Percentiles rank a stretch among this genome's conserved stretches.
Evolutionary conservation across 169 alveolate genomes (phyloP).

Genomic region (Plasmodium ovale): DNA sequence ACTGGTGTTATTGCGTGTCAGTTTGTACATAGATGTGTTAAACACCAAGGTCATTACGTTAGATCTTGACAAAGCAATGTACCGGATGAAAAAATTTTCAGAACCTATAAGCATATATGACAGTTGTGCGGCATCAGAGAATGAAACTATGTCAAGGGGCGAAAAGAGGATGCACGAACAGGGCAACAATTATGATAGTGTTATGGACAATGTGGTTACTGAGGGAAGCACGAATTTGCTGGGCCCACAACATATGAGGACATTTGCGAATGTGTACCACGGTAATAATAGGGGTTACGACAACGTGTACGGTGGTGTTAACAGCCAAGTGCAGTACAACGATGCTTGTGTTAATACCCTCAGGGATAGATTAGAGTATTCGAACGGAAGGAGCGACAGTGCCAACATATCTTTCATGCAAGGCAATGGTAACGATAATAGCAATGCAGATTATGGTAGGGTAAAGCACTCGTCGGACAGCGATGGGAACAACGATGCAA

Average conservation of each 20-base stretch:
- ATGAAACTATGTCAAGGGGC: not conserved
- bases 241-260: not conserved
- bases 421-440: not conserved
- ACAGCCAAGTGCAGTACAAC: not conserved
- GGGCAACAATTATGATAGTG: not conserved
- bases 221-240: not conserved
- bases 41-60: slow-evolving; percentile 41
- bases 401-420: not conserved
- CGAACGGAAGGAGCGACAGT: not conserved
- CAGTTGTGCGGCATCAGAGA: not conserved
- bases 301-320: not conserved
- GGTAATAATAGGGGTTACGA: not conserved
- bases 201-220: not conserved
- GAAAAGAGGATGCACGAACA: not conserved
- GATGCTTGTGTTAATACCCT: not conserved
- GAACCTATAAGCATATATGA: slow-evolving; percentile 62
- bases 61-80: slow-evolving; percentile 72
- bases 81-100: slow-evolving; percentile 71
- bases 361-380: not conserved
- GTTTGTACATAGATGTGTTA: slow-evolving; percentile 25
- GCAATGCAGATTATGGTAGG: not conserved
- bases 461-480: slow-evolving; percentile 34
- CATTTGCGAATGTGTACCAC: not conserved
- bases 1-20: slow-evolving; percentile 55
- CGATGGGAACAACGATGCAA: slow-evolving; percentile 7